A percentile compares a stretch with the other conserved stretches of the same genome.
Evolutionary conservation across 805 yeast species (phyloP).

Genomic region (Starmerella floricola): DNA sequence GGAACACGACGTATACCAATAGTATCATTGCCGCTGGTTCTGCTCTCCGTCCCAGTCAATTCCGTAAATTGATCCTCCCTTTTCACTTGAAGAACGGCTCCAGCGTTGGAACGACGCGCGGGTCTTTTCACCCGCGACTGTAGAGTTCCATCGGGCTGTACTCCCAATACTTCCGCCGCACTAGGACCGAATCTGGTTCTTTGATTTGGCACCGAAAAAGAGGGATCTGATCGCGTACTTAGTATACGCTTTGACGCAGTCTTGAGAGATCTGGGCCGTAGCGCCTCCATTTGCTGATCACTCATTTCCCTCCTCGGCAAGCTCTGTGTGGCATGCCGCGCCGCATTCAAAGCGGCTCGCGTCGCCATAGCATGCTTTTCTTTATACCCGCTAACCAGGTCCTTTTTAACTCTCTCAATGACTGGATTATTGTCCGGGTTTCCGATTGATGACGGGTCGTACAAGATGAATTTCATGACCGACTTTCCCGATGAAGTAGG

Average conservation of each 20-base stretch:
- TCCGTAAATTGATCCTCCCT: too few relatives aligned
- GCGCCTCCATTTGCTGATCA: constrained; percentile 9
- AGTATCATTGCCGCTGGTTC: too few relatives aligned
- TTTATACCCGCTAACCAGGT: constrained; percentile 14
- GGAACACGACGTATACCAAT: too few relatives aligned
- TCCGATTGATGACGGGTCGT: constrained; percentile 19
- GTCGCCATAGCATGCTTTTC: constrained; percentile 2
- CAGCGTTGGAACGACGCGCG: background rate
- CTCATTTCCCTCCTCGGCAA: constrained; percentile 1
- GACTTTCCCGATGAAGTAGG: constrained; percentile 18
- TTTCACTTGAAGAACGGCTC: background rate
- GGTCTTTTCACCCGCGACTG: background rate
- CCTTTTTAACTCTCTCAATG: constrained; percentile 16
- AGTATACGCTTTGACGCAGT: background rate
- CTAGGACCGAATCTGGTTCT: constrained; percentile 16
- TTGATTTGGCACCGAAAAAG: too few relatives aligned
- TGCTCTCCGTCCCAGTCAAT: too few relatives aligned
- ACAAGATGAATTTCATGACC: constrained; percentile 23
- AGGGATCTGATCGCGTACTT: background rate
- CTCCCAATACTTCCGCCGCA: constrained; percentile 16
- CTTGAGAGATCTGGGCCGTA: constrained; percentile 2
- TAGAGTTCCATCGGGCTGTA: background rate
- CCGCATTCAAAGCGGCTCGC: constrained; percentile 13
- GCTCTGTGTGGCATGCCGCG: background rate
- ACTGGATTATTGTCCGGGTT: constrained; percentile 22